Base-by-base conservation (phyloP, 306 rosid species). In the Datisca glomerata region DNA sequence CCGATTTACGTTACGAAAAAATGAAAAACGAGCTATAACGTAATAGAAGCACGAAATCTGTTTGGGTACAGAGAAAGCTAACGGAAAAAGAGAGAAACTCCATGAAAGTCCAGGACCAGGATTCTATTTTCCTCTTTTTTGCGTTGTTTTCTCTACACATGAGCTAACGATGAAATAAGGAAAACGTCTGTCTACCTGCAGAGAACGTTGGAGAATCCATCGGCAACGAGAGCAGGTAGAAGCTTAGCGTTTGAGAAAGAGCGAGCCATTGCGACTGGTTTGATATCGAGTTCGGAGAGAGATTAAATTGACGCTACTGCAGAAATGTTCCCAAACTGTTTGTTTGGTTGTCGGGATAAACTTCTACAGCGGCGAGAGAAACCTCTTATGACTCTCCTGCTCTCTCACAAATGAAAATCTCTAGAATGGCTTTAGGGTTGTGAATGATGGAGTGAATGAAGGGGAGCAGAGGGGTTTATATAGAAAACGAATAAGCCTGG, bases 161-260 rank as follows among this genome's bases (percentile, higher is more conserved):
- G n/a, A n/a, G n/a, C n/a, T n/a, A n/a, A n/a, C n/a, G n/a, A n/a
- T n/a, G n/a, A n/a, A 15, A 29, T 1, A 5, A 24, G 0, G 6
- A 17, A 3, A 23, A 8, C n/a, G n/a, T n/a, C n/a, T n/a, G n/a
- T n/a, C 7, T 69, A 79, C 94, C 94, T 72, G 52, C 51, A 19
- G 54, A 89, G 46, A 24, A 54, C 18, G 67, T 23, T 63, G 6
- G 87, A 64, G 66, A 75, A 51, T 18, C 71, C 67, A 12, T 71
- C 65, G 8, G 44, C 47, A 27, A 75, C 48, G 44, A 71, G 64
- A 63, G 70, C 33, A 39, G 91, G 69, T 53, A 83, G n/a, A 35
- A 39, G 2, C 70, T 77, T 89, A 39, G 51, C 68, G 74, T 42
- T 71, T 45, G 78, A 49, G 84, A 82, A 71, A 74, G 94, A 73